A percentile compares a stretch with the other conserved stretches of the same genome.
Conservation (phyloP, 2,329 filamentous ascomycete species). For the Trichoderma cornu-damae region DNA sequence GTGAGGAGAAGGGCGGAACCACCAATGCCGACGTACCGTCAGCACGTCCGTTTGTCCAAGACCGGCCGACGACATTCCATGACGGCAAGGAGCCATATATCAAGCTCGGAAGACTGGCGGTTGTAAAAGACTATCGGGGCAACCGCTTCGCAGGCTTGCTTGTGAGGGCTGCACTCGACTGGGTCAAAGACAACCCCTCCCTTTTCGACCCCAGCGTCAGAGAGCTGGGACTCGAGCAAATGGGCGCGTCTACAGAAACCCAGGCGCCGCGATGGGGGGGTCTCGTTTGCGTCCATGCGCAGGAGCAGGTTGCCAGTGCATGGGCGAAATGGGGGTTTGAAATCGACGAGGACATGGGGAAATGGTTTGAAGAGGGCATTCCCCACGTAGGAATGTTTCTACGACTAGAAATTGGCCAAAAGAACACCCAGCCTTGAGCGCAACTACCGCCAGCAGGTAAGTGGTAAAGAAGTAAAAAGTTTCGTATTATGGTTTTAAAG, state of each 20-base stretch:
- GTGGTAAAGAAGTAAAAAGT: neutral
- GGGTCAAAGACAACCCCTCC: conserved; percentile 57
- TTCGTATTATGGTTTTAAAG: neutral
- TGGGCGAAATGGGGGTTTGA: conserved; percentile 72
- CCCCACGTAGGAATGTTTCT: conserved; percentile 78
- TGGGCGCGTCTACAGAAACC: conserved; percentile 36
- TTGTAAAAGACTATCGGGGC: conserved; percentile 60
- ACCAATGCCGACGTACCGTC: conserved; percentile 5
- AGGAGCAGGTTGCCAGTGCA: conserved; percentile 56
- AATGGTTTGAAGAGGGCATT: conserved; percentile 80
- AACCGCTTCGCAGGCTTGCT: conserved; percentile 60
- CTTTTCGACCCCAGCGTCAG: conserved; percentile 49
- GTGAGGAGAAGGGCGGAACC: conserved; percentile 18
- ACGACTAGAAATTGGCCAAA: conserved; percentile 38
- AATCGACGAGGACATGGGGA: conserved; percentile 66
- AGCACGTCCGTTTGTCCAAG: conserved; percentile 27
- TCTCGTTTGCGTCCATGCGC: conserved; percentile 73
- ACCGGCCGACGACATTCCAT: conserved; percentile 48
- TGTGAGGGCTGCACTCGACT: conserved; percentile 62
- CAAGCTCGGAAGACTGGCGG: conserved; percentile 74
- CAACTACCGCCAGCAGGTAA: neutral
- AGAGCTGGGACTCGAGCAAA: conserved; percentile 40
- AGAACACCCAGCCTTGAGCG: conserved; percentile 25
- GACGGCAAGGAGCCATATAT: conserved; percentile 69
- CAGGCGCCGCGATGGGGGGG: conserved; percentile 63